Base-by-base conservation (phyloP, 2,329 filamentous ascomycete genomes). In the Ophiobolus disseminans region DNA sequence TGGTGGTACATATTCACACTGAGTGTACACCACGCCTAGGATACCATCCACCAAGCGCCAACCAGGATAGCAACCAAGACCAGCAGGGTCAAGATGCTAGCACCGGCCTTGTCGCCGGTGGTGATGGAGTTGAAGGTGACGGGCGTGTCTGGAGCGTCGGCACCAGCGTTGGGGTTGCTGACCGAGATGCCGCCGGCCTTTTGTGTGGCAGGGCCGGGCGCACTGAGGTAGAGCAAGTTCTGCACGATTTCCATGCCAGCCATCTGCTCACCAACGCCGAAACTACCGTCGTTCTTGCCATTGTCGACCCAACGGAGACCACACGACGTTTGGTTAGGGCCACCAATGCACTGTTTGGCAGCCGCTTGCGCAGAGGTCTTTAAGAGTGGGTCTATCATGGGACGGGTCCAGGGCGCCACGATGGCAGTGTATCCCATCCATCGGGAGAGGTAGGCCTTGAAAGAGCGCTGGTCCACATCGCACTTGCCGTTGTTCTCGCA, bases 61-160 rank as follows among this genome's bases (percentile, higher is more conserved):
- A 78, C 78, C 19, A 86, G 52, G 30, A 89, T 74, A 5, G 77
- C 72, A 5, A 79, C 63, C 1, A 90, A 66, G 3, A 87, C 69
- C 5, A 86, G 39, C 2, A 83, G 70, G 1, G 88, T 92, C 40
- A 85, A 55, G 50, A 91, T 81, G 9, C 82, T 82, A 28, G 88
- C 89, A 9, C 88, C 90, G 5, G 83, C 87, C 53, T 78, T 83
- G 63, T 92, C 89, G 6, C 79, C 84, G 1, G 78, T 78, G 2
- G 82, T 83, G 25, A 86, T 78, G 1, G 45, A 43, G 23, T 68
- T 54, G 47, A 65, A 67, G 1, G 46, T 56, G 17, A 68, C 49
- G 6, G 73, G 66, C 1, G 63, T 60, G 26, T 60, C 58, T 35
- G 69, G 64, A 13, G 57, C 56, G 40, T 70, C 59, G 47, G 53